Conservation (phyloP, 1,284 basidiomycete species). For the Melampsora americana region DNA sequence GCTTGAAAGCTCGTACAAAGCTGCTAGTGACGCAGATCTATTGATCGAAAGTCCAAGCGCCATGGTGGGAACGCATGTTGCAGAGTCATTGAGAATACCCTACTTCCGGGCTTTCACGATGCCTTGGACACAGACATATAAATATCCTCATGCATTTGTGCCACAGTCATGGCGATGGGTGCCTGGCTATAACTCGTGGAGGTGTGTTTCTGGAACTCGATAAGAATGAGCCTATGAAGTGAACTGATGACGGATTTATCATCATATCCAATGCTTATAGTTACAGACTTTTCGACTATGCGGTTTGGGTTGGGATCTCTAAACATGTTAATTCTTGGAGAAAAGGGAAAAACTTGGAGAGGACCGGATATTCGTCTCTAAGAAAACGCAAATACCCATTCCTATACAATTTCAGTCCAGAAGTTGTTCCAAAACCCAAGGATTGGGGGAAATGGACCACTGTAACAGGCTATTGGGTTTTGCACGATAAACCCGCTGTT, state of each 20-base stretch:
- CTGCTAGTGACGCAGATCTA: slow-evolving; percentile 88
- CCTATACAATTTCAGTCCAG: slow-evolving; percentile 84
- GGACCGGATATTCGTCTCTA: slow-evolving; percentile 85
- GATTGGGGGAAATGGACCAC: slow-evolving; percentile 99
- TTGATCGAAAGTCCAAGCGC: slow-evolving; percentile 92
- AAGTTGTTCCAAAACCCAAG: slow-evolving; percentile 73
- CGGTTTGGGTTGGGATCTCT: slow-evolving; percentile 90
- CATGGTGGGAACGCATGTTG: slow-evolving; percentile 94
- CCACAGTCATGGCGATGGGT: slow-evolving; percentile 65
- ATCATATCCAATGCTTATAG: slow-evolving; percentile 54
- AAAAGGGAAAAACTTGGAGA: slow-evolving; percentile 69
- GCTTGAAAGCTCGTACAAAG: slow-evolving; percentile 86
- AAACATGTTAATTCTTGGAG: slow-evolving; percentile 95
- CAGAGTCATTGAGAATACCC: slow-evolving; percentile 87
- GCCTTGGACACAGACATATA: slow-evolving; percentile 70
- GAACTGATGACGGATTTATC: slow-evolving; percentile 46
- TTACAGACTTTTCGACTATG: slow-evolving; percentile 94
- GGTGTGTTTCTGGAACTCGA: slow-evolving; percentile 67
- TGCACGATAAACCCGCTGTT: slow-evolving; percentile 81
- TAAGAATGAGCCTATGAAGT: slow-evolving; percentile 97
- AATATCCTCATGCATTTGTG: slow-evolving; percentile 97
- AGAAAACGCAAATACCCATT: slow-evolving; percentile 95
- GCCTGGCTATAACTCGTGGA: neutral
- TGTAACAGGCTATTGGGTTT: slow-evolving; percentile 93
- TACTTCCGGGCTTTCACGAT: slow-evolving; percentile 85